Base-by-base conservation (phyloP, 192 early-diverging fungal species). In the Podila clonocystis region DNA sequence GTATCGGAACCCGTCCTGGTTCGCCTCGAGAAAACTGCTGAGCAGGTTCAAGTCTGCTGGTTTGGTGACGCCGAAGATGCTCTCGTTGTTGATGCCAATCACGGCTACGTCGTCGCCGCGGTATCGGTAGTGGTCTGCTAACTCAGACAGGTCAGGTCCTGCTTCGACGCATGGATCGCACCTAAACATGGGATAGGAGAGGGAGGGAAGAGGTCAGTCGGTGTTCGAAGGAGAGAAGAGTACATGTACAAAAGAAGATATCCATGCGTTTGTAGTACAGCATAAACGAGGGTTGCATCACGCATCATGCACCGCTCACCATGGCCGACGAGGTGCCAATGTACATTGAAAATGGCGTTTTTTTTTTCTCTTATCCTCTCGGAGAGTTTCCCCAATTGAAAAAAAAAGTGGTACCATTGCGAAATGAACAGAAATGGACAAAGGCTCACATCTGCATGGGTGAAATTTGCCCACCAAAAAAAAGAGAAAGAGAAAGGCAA, bases 21-120 rank as follows among this genome's bases (percentile, higher is more conserved):
- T 26, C 19, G 63, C 67, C 7, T 69, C 38, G 24, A 80, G 36
- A 36, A 80, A 80, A 5, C 63, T 61, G 12, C 45, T 28, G 20
- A 80, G 62, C 26, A 17, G 11, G 13, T 73, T 62, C 6, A 58
- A 24, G 24, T 72, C 30, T 1, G 58, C 52, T 15, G 29, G 50
- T 12, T 65, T 72, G 28, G 77, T 80, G 12, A 36, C 66, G 9
- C 67, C 62, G 31, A 80, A 80, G 45, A 80, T 80, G 49, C 68
- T 80, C 34, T 80, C 77, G 49, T 80, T 80, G 29, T 80, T 72
- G 62, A 80, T 80, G 13, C 77, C 77, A 24, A 80, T 34, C 9
- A 80, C 61, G 5, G 77, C 62, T 11, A 80, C 24, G 52, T 55
- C 24, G 24, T 55, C n/a, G 24, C 52, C 52, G 19, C 70, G 65